Base-by-base conservation (phyloP, 495 filamentous ascomycete genomes). In the Trichoderma reesei region DNA sequence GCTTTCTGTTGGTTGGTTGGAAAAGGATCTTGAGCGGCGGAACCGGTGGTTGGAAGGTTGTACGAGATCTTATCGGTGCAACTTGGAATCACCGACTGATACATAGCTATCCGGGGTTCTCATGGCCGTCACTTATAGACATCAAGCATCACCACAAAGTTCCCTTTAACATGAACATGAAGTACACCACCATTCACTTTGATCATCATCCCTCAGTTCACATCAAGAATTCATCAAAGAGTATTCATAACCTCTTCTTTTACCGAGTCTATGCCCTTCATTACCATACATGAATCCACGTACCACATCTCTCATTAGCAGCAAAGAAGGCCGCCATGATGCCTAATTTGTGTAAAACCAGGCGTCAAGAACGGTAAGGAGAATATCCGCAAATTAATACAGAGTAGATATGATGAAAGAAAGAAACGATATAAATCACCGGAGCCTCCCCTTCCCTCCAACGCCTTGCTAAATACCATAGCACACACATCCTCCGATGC, bases 391-490 rank as follows among this genome's bases (percentile, higher is more conserved):
- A 54, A 3, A 54, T 20, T 7, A 54, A 26, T 7, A 34, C 9
- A 31, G 26, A 56, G 51, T 14, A 56, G 9, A 13, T 1, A 36
- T 14, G 26, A 44, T 16, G 16, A 11, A 42, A 10, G 41, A 10
- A 56, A 34, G 3, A 31, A 56, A 9, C 0, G 10, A 20, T 26
- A 18, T 10, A 13, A 56, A 31, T 33, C 51, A 56, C 51, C 13
- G 14, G 51, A 56, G 51, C 51, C 51, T 31, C 31, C 26, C 31
- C 51, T 2, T 31, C 51, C 26, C 26, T 33, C 51, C 26, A 56
- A 56, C 51, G 51, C 51, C 51, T 56, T 56, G 51, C 51, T 56
- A 26, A 61, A 64, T 64, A 34, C 8, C 16, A 64, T 54, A 39
- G 3, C 26, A 56, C 42, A 54, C 10, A 51, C 18, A 41, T 6